These are phyloP conservation scores for Gryganskiella cystojenkinii DNA, from an alignment of 192 early-diverging fungal species.

Conservation along the genomic window DNA sequence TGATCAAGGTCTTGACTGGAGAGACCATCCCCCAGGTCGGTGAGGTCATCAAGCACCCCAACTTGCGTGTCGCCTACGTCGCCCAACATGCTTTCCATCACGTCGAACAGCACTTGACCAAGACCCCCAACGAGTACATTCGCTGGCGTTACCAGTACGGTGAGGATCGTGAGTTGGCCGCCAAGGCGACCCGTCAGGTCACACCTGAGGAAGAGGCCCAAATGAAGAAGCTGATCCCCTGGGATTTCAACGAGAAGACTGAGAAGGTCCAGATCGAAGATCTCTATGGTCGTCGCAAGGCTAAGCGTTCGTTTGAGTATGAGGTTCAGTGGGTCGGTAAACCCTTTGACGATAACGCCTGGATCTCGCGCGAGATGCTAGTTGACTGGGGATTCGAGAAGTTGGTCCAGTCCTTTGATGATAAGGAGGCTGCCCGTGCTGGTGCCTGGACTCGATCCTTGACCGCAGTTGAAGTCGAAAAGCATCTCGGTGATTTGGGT, in stretches of 20 bases:
- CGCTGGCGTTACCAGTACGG: conserved; percentile 80
- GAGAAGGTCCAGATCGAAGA: conserved; percentile 57
- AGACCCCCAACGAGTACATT: conserved; percentile 59
- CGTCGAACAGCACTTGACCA: conserved; percentile 77
- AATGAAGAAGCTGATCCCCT: conserved; percentile 22
- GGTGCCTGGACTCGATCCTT: conserved; percentile 72
- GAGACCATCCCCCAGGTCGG: conserved; percentile 76
- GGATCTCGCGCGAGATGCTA: conserved; percentile 70
- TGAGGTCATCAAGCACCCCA: conserved; percentile 79
- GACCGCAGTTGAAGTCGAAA: conserved; percentile 69
- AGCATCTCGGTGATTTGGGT: conserved; percentile 78
- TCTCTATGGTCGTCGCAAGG: conserved; percentile 71
- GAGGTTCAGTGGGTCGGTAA: conserved; percentile 77
- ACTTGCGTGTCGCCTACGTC: conserved; percentile 82
- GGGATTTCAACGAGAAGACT: conserved; percentile 32
- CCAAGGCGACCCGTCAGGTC: conserved; percentile 72
- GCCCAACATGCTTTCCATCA: conserved; percentile 88
- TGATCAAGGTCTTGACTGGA: conserved; percentile 75
- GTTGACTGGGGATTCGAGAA: conserved; percentile 82
- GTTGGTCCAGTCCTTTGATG: conserved; percentile 59
- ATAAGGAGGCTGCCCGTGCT: conserved; percentile 72
- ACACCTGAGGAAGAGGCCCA: conserved; percentile 66
- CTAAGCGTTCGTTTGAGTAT: conserved; percentile 69
- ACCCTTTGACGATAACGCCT: conserved; percentile 77
- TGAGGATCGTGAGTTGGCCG: conserved; percentile 77